Evolutionary conservation across 2,329 filamentous ascomycete genomes (phyloP).

Genomic region (Tolypocladium endophyticum): DNA sequence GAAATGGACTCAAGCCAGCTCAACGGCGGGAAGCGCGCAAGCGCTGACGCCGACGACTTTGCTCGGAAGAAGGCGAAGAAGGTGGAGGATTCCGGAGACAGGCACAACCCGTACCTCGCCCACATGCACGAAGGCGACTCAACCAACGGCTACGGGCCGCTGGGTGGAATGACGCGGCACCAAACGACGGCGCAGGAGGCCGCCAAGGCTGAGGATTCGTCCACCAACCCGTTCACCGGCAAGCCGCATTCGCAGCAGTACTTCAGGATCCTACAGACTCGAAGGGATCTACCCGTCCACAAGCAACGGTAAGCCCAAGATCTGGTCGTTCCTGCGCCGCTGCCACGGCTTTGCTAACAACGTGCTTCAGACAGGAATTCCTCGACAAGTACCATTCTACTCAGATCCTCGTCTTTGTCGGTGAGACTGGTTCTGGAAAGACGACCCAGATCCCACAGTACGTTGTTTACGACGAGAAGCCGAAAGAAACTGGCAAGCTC

Average conservation of each 20-base stretch:
- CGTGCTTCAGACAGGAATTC: slow-evolving; percentile 64
- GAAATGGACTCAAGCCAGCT: background rate
- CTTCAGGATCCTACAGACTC: slow-evolving; percentile 75
- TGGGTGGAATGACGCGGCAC: slow-evolving; percentile 65
- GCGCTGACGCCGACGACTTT: slow-evolving; percentile 29
- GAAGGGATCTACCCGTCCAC: slow-evolving; percentile 82
- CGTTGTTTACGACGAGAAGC: slow-evolving; percentile 92
- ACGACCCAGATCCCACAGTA: slow-evolving; percentile 99
- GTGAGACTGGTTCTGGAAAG: slow-evolving; percentile 98
- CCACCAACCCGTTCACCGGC: slow-evolving; percentile 78
- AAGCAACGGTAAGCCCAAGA: slow-evolving; percentile 60
- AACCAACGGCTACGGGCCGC: slow-evolving; percentile 28
- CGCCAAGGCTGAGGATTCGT: slow-evolving; percentile 63
- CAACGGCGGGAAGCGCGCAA: slow-evolving; percentile 31
- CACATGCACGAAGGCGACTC: slow-evolving; percentile 62
- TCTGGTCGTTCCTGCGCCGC: slow-evolving; percentile 1
- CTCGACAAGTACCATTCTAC: slow-evolving; percentile 83
- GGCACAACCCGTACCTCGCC: slow-evolving; percentile 77
- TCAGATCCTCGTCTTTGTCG: slow-evolving; percentile 96
- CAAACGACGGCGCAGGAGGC: slow-evolving; percentile 71
- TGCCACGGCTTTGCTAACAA: background rate
- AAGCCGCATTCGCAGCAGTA: slow-evolving; percentile 70
- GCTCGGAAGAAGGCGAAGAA: slow-evolving; percentile 34
- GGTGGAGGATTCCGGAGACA: slow-evolving; percentile 19
- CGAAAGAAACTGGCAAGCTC: slow-evolving; percentile 75